These are phyloP conservation scores for Candida multigemmis DNA, from an alignment of 805 yeast species.

Conservation along the genomic window DNA sequence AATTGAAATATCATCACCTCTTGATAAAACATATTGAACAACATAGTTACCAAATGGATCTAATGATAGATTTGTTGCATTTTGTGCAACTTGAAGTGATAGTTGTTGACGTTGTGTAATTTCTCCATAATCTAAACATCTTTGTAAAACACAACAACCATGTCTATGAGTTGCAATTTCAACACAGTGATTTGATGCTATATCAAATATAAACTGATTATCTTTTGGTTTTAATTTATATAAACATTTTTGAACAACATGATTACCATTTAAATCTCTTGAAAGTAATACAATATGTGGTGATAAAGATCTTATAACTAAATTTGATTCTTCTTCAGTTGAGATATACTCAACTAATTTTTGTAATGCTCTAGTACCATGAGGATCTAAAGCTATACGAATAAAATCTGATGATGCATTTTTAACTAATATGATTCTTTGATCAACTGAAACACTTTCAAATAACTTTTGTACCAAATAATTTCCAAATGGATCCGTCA, in stretches of 20 bases:
- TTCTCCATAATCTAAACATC: conserved; percentile 88
- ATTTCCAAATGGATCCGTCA: conserved; percentile 97
- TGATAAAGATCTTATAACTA: conserved; percentile 50
- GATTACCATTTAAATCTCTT: conserved; percentile 92
- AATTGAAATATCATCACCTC: conserved; percentile 31
- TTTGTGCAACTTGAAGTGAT: conserved; percentile 56
- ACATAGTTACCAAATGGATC: conserved; percentile 98
- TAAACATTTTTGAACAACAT: conserved; percentile 88
- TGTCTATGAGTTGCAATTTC: conserved; percentile 92
- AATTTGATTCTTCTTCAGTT: conserved; percentile 60
- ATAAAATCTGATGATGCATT: conserved; percentile 69
- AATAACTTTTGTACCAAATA: conserved; percentile 85
- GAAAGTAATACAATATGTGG: conserved; percentile 73
- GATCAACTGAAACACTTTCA: conserved; percentile 63
- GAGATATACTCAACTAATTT: conserved; percentile 78
- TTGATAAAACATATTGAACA: conserved; percentile 76
- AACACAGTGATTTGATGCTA: conserved; percentile 64
- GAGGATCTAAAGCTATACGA: conserved; percentile 81
- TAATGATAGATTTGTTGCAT: conserved; percentile 61
- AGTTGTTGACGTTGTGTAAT: conserved; percentile 58
- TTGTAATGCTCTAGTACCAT: conserved; percentile 94
- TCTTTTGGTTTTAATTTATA: conserved; percentile 60
- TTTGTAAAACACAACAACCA: conserved; percentile 94
- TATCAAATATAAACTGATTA: conserved; percentile 82
- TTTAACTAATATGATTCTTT: conserved; percentile 59